Conservation (phyloP, 139 green algal genomes). For the Choricystis sp. region DNA sequence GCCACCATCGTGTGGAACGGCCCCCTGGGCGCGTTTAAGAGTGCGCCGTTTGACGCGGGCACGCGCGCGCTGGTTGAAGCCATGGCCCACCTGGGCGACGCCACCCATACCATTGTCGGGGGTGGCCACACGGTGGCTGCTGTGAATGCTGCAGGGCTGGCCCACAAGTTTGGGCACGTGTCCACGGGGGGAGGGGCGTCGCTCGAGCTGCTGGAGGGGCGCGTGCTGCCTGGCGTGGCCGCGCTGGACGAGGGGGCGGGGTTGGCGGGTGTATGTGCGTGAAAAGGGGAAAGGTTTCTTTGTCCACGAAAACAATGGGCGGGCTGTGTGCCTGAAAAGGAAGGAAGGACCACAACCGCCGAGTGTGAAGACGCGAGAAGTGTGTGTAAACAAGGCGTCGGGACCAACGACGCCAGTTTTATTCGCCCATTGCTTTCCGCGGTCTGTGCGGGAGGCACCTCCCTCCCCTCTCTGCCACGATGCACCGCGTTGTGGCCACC, state of each 20-base stretch:
- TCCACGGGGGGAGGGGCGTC: constrained; percentile 3
- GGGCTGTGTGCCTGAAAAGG: background rate
- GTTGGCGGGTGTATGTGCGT: background rate
- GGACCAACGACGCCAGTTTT: too few species aligned
- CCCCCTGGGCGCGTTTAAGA: constrained; percentile 1
- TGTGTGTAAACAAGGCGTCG: too few species aligned
- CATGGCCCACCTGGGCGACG: background rate
- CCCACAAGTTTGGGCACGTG: background rate
- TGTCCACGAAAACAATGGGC: background rate
- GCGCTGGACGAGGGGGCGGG: background rate
- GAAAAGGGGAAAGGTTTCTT: too few species aligned
- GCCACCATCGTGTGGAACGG: constrained; percentile 7
- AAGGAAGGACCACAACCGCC: too few species aligned
- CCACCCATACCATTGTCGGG: background rate
- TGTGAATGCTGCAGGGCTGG: background rate
- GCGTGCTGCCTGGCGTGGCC: background rate
- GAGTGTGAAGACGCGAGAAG: too few species aligned
- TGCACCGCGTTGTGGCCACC: too few species aligned
- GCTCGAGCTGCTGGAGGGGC: constrained; percentile 5
- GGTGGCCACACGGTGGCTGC: constrained; percentile 1
- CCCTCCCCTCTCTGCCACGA: too few species aligned
- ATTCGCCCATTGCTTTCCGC: too few species aligned
- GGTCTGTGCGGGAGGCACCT: too few species aligned
- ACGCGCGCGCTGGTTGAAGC: background rate
- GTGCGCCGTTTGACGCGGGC: background rate